Evolutionary conservation across 2,329 filamentous ascomycete genomes (phyloP), one percentile per base, ranked within the genome.

Genomic region (Monosporascus sp.): DNA sequence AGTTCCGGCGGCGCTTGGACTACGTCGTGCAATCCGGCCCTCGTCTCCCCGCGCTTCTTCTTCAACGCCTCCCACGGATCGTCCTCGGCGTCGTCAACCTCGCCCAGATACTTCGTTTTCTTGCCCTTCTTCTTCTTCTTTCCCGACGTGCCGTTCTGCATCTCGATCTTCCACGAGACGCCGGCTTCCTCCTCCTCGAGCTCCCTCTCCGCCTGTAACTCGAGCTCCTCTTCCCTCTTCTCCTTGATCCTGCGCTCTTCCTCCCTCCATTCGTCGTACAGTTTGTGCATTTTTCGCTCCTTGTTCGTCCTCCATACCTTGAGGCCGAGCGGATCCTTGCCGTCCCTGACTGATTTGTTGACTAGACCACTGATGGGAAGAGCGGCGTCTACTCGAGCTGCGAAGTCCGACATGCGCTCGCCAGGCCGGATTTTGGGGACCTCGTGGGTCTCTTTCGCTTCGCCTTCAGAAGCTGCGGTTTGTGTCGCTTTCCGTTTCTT

Each of bases 391-490:
- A 99, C 94, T 31, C 92, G 84, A 11, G 85, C 82, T 7, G 85
- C 76, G 66, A 95, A 99, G 50, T 95, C 88, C 5, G 87, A 83
- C 65, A 97, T 75, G 49, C 83, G 83, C 70, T 99, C 94, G 49
- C 90, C 90, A 0, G 92, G 91, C 17, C 83, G 80, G 58, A 97
- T 97, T 47, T 82, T 89, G 0, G 84, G 85, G 3, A 78, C 64
- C 25, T 76, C 71, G 4, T 62, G 39, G 6, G 62, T 59, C 2
- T 58, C 52, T 6, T 64, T 58, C 8, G 55, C 50, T 27, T 57
- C 53, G 3, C 55, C 50, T 22, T 57, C 58, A 3, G 58, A 48
- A 15, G 55, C 48, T 20, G 56, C 47, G 8, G 50, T 37, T 20
- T 65, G 56, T 3, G 59, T 54, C 37, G 58, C 55, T 51, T 60